Conservation (phyloP, 768 basidiomycete genomes). For the Mycena sanguinolenta region DNA sequence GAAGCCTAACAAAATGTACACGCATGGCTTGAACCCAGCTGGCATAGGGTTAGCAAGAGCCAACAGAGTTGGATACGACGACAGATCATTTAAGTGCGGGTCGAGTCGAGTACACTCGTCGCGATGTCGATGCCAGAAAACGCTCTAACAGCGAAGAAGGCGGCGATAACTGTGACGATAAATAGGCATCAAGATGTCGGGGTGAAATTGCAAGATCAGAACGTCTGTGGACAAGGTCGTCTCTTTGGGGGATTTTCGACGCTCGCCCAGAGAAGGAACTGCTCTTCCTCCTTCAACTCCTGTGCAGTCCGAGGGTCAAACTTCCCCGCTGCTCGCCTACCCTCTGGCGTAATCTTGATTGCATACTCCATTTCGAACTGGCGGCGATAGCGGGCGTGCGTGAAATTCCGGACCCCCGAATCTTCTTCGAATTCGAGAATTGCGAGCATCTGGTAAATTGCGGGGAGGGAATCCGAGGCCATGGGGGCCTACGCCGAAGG, state of each 20-base stretch:
- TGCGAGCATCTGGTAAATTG: conserved; percentile 1
- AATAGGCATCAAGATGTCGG: too few relatives aligned
- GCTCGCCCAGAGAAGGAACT: neutral
- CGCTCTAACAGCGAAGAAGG: too few relatives aligned
- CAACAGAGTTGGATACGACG: too few relatives aligned
- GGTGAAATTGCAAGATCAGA: too few relatives aligned
- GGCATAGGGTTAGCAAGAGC: too few relatives aligned
- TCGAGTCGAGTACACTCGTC: too few relatives aligned
- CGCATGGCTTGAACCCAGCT: too few relatives aligned
- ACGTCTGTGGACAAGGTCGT: too few relatives aligned
- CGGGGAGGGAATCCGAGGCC: conserved; percentile 11
- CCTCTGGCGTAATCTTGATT: neutral
- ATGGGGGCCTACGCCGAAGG: conserved; percentile 16
- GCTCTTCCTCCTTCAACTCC: neutral
- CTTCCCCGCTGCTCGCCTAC: neutral
- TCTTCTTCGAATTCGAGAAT: conserved; percentile 45
- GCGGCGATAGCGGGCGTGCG: neutral
- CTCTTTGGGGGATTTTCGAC: neutral
- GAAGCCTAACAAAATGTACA: too few relatives aligned
- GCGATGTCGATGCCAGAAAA: too few relatives aligned
- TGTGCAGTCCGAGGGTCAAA: neutral
- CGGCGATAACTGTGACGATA: too few relatives aligned
- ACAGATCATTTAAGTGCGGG: too few relatives aligned
- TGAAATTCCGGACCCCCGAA: conserved; percentile 41
- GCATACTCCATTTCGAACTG: conserved; percentile 12